phyloP scores from a whole-genome alignment of 306 rosid genomes.

The Inga laurina region DNA sequence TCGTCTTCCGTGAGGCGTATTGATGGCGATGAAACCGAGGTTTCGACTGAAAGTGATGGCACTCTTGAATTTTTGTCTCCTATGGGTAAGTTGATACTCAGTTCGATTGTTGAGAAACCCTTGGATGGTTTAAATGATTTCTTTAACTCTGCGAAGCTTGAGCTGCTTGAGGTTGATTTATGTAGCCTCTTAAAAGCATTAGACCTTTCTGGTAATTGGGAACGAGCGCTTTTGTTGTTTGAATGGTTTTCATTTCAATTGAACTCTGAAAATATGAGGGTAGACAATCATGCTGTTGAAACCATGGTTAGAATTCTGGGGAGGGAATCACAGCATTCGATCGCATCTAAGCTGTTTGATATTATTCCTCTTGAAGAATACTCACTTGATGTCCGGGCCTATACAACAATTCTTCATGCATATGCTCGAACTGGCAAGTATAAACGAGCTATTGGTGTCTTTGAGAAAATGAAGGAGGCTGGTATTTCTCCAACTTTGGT shows the following conservation, averaged over 20 bases:
- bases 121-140: conserved; percentile 53
- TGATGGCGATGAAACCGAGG: conserved; percentile 28
- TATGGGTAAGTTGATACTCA: conserved; percentile 62
- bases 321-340: conserved; percentile 82
- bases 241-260: conserved; percentile 68
- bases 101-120: conserved; percentile 62
- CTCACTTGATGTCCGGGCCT: conserved; percentile 77
- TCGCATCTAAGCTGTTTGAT: conserved; percentile 80
- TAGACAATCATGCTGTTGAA: conserved; percentile 71
- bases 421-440: conserved; percentile 80
- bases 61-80: conserved; percentile 62
- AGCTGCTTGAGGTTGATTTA: conserved; percentile 72
- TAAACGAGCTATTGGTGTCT: conserved; percentile 64
- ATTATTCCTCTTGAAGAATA: conserved; percentile 74
- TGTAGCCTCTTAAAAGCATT: conserved; percentile 72
- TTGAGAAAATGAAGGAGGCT: conserved; percentile 66
- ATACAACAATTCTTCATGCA: conserved; percentile 75
- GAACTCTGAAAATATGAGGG: conserved; percentile 50
- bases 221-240: conserved; percentile 70
- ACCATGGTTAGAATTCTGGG: conserved; percentile 77
- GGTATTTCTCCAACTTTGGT: conserved; percentile 87
- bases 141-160: conserved; percentile 56
- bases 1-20: conserved; percentile 31
- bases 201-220: conserved; percentile 81
- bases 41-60: conserved; percentile 36